Evolutionary conservation across 768 basidiomycete genomes (phyloP), one percentile per base, ranked within the genome.

Genomic region (Leucosporidium scottii): DNA sequence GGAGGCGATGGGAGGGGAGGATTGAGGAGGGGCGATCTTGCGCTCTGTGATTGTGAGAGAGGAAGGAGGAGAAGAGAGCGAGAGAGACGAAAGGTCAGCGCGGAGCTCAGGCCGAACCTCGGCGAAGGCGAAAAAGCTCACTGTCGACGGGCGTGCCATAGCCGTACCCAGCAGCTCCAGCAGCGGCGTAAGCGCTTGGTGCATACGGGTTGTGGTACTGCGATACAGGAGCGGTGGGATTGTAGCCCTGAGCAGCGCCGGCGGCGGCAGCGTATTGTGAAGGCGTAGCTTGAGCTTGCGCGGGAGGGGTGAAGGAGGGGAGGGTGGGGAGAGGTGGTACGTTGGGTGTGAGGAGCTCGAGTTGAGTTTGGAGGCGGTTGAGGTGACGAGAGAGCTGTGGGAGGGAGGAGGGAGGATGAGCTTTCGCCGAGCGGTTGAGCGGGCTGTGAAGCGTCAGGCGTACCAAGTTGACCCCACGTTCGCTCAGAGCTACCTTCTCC

Each of bases 301-400:
- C 30, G 31, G 31, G n/a, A 9, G 71, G 71, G 0, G 71, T 61
- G 62, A 72, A 72, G 7, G 71, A 64, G 20, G 71, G 71, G 3
- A 72, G 65, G 4, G 67, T 59, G 1, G 71, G 71, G 3, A 68
- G 65, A 0, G 71, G 71, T 9, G 71, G 71, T 13, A 68, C 71
- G 55, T 62, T 63, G 49, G 71, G 66, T n/a, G 71, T 72, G 39
- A 72, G 67, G 8, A 72, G 59, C 17, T 72, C 71, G 67, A 72
- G 71, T 17, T 72, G 71, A 0, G 71, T 59, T 47, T 66, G 61
- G 20, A 72, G 62, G 44, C 71, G 71, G 57, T 66, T 72, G n/a
- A 72, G 65, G 34, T 72, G 71, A 3, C 71, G 64, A 1, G 64
- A 66, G 30, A 72, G 67, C 71, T 72, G 54, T 6, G 1, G 1